Base-by-base conservation (phyloP, 73 alveolate genomes). In the Paramecium sexaurelia region DNA sequence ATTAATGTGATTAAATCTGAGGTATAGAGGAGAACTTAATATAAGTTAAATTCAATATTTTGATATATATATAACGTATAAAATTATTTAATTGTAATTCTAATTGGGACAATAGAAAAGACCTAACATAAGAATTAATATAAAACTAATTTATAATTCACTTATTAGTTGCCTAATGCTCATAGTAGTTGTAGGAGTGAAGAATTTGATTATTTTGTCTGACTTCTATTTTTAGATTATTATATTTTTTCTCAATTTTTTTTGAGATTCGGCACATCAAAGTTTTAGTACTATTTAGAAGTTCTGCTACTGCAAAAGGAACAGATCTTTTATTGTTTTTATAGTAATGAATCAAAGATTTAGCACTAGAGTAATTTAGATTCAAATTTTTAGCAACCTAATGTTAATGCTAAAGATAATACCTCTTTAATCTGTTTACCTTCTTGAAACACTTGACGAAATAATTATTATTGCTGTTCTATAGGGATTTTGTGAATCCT, bases 311-410 rank as follows among this genome's bases (percentile, higher is more conserved):
- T 15, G 29, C 24, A 17, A 9, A 27, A 27, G 90, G 90, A 13
- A 75, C 90, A 15, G 90, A 61, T 5, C 90, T 20, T 43, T 78
- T 78, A 24, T 78, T 22, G 15, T 32, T 78, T 45, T 78, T 78
- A 61, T 78, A 78, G 19, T 78, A 78, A 45, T 78, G 90, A 78
- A 78, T 78, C 7, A 78, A 27, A 37, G 90, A 78, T 45, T 78
- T 78, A 22, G 90, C 90, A 45, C 90, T 78, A 17, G 90, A 78
- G 41, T 78, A 78, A 45, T 78, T 78, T 24, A 78, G 29, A 17
- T 78, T 37, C n/a, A 78, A 40, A 11, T 20, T 32, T 78, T 78
- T 37, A 75, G 90, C 90, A 37, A 78, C 90, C 90, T 78, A n/a
- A 39, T 36, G 6, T 11, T 78, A 20, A 5, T 24, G 22, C 3